Evolutionary conservation across 768 basidiomycete genomes (phyloP).

Genomic region (Suillus clintonianus): DNA sequence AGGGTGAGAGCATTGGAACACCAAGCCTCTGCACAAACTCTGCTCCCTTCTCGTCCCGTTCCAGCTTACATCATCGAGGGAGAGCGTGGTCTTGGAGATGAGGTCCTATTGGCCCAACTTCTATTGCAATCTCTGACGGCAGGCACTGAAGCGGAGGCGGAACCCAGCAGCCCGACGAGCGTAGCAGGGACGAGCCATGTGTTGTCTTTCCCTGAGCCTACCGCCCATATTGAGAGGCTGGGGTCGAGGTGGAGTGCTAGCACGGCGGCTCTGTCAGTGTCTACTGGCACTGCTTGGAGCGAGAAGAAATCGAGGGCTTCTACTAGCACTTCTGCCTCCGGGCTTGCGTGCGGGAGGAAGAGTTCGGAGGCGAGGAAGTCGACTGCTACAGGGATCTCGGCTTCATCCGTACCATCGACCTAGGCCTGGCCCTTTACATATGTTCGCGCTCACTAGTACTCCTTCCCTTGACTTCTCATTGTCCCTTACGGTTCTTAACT

Average conservation of each 20-base stretch:
- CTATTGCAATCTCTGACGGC: conserved; percentile 28
- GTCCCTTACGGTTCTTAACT: not conserved
- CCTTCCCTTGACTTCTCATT: not conserved
- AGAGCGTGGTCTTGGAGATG: conserved; percentile 25
- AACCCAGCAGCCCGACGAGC: not conserved
- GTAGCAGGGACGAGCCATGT: conserved; percentile 5
- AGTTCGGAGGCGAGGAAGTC: not conserved
- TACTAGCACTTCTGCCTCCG: not conserved
- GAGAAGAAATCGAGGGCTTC: not conserved
- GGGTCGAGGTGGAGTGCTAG: conserved; percentile 33
- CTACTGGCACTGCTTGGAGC: not conserved
- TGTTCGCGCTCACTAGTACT: not conserved
- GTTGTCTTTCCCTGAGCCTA: conserved; percentile 15
- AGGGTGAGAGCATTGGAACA: conserved; percentile 24
- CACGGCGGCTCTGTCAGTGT: conserved; percentile 27
- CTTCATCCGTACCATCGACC: not conserved
- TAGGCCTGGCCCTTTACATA: not conserved
- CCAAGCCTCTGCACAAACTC: conserved; percentile 27
- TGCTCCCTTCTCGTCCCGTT: conserved; percentile 18
- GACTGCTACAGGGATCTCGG: not conserved
- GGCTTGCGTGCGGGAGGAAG: not conserved
- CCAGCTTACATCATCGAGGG: conserved; percentile 15
- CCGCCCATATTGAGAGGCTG: conserved; percentile 17
- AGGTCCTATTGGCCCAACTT: conserved; percentile 29
- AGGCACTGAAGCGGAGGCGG: conserved; percentile 4